Conservation (phyloP, 2,329 filamentous ascomycete genomes). For the Davidsoniella neocaledoniae region DNA sequence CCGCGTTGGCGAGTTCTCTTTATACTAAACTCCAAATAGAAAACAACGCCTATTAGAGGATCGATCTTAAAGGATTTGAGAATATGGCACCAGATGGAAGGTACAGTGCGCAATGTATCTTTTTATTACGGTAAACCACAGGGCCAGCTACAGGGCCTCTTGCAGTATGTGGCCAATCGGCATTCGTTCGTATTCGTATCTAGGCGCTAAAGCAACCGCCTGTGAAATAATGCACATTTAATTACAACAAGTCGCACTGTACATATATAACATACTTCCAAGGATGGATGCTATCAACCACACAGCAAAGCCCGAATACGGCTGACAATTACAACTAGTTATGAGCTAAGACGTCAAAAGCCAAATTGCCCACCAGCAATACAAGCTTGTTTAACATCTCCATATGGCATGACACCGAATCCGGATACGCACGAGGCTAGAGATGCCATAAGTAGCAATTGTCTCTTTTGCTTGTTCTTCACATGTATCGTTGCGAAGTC, state of each 20-base stretch:
- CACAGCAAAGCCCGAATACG: constrained; percentile 11
- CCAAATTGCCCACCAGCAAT: too few species aligned
- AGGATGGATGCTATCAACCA: background rate
- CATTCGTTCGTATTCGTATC: constrained; percentile 13
- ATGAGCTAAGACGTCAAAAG: background rate
- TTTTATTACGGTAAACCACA: background rate
- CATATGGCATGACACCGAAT: too few species aligned
- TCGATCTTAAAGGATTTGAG: background rate
- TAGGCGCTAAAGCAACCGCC: background rate
- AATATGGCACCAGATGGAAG: background rate
- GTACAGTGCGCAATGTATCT: background rate
- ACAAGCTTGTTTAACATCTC: too few species aligned
- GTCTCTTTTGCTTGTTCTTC: too few species aligned
- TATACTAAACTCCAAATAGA: constrained; percentile 2
- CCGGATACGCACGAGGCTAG: too few species aligned
- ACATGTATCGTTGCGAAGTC: too few species aligned
- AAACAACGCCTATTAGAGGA: constrained; percentile 1
- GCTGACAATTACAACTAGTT: constrained; percentile 6
- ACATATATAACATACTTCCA: background rate
- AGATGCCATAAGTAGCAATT: too few species aligned
- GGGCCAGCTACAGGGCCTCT: background rate
- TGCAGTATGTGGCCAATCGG: constrained; percentile 1
- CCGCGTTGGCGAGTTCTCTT: background rate
- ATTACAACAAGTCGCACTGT: constrained; percentile 3
- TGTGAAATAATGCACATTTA: too few species aligned